Conservation (phyloP, 2,329 filamentous ascomycete genomes). For the Orbilia blumenaviensis region DNA sequence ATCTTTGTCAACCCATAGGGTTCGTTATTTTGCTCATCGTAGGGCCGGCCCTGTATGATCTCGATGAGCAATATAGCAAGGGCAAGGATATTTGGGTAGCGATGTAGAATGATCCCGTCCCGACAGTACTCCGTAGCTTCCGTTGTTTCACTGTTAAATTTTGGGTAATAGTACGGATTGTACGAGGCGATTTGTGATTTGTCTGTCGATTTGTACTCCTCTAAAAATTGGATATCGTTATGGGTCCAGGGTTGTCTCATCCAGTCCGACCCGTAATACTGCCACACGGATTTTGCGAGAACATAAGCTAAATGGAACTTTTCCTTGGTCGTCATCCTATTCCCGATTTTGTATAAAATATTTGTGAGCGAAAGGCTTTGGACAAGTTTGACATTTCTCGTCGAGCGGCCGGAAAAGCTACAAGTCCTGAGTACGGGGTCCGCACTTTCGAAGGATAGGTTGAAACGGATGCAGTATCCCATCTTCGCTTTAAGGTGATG, state of each 20-base stretch:
- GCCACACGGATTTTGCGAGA: conserved; percentile 44
- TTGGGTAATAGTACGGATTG: conserved; percentile 33
- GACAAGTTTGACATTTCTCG: conserved; percentile 1
- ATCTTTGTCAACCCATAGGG: conserved; percentile 14
- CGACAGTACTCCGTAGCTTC: conserved; percentile 17
- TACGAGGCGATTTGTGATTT: conserved; percentile 6
- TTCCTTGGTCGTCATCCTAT: conserved; percentile 36
- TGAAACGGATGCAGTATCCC: conserved; percentile 31
- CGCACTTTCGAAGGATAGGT: conserved; percentile 25
- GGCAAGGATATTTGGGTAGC: conserved; percentile 39
- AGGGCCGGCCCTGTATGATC: conserved; percentile 25
- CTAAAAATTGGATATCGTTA: conserved; percentile 43
- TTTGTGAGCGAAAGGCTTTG: conserved; percentile 22
- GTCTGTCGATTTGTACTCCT: conserved; percentile 10
- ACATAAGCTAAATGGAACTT: conserved; percentile 35
- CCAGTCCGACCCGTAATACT: conserved; percentile 49
- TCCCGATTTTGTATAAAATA: conserved; percentile 20
- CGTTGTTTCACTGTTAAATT: not conserved
- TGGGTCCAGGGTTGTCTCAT: conserved; percentile 50
- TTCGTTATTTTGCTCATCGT: not conserved
- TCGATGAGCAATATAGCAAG: conserved; percentile 43
- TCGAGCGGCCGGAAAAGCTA: not conserved
- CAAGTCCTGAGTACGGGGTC: conserved; percentile 20
- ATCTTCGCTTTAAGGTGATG: conserved; percentile 26
- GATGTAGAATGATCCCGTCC: conserved; percentile 29